phyloP scores from a whole-genome alignment of 805 yeast genomes.

The Ogataea saltuana region DNA sequence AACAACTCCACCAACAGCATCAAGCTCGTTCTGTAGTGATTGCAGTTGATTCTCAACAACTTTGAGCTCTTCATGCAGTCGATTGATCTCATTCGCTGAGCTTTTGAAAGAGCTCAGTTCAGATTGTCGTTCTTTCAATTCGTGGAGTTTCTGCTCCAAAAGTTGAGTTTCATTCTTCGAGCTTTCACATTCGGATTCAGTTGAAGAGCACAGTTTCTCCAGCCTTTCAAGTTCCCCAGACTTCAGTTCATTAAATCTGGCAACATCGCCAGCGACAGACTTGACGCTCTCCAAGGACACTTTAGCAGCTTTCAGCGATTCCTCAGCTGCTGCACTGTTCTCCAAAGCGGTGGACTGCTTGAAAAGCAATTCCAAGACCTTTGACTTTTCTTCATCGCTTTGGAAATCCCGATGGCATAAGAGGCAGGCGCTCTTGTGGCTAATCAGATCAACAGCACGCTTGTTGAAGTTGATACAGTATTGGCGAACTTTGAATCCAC shows the following conservation, averaged over 20 bases:
- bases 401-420: conserved; percentile 72
- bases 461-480: conserved; percentile 70
- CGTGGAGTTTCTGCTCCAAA: background rate
- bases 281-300: conserved; percentile 30
- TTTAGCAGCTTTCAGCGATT: conserved; percentile 31
- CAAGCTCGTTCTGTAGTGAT: conserved; percentile 18
- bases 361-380: conserved; percentile 27
- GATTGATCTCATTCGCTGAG: conserved; percentile 38
- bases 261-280: conserved; percentile 32
- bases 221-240: conserved; percentile 3
- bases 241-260: conserved; percentile 17
- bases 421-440: conserved; percentile 58
- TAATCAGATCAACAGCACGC: conserved; percentile 67
- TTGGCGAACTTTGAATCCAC: conserved; percentile 64
- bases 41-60: conserved; percentile 29
- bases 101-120: conserved; percentile 8
- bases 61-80: conserved; percentile 37
- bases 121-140: background rate
- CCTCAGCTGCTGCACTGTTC: conserved; percentile 19
- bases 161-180: background rate
- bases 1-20: conserved; percentile 23
- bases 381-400: conserved; percentile 29
- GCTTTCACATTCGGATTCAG: background rate
- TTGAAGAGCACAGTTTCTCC: background rate
- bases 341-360: conserved; percentile 26